Evolutionary conservation across 345 rosid genomes (phyloP).

Genomic region (Firmiana major): DNA sequence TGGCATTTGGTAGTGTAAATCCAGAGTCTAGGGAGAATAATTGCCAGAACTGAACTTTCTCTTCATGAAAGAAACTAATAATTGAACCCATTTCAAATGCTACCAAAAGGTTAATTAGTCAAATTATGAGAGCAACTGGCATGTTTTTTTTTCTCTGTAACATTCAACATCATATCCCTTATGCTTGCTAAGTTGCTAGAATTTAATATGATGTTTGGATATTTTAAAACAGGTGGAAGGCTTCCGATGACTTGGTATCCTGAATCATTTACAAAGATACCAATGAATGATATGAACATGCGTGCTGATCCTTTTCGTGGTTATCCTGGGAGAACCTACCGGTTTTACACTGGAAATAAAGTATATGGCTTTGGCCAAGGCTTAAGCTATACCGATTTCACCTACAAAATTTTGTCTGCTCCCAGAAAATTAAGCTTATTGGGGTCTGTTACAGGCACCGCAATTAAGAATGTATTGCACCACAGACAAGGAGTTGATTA

Average conservation of each 20-base stretch:
- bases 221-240: slow-evolving; percentile 63
- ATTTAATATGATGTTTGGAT: slow-evolving; percentile 11
- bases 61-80: background rate
- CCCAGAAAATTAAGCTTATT: slow-evolving; percentile 47
- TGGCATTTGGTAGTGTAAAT: slow-evolving; percentile 8
- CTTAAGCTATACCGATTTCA: slow-evolving; percentile 62
- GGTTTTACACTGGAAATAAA: slow-evolving; percentile 65
- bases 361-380: slow-evolving; percentile 78
- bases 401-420: slow-evolving; percentile 57
- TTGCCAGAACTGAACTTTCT: background rate
- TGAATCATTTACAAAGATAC: slow-evolving; percentile 61
- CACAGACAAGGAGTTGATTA: slow-evolving; percentile 31
- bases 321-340: slow-evolving; percentile 89
- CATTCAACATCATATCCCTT: background rate
- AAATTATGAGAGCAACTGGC: background rate
- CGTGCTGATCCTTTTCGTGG: slow-evolving; percentile 63
- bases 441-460: slow-evolving; percentile 18
- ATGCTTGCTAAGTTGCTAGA: background rate
- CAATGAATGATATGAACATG: slow-evolving; percentile 90
- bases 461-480: slow-evolving; percentile 36
- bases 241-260: slow-evolving; percentile 95
- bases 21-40: background rate
- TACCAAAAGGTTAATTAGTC: background rate
- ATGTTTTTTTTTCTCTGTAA: background rate
- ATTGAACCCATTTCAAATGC: background rate